Percentiles rank a stretch among this genome's conserved stretches.
Evolutionary conservation across 768 basidiomycete species (phyloP).

Genomic region (Collybia nuda): DNA sequence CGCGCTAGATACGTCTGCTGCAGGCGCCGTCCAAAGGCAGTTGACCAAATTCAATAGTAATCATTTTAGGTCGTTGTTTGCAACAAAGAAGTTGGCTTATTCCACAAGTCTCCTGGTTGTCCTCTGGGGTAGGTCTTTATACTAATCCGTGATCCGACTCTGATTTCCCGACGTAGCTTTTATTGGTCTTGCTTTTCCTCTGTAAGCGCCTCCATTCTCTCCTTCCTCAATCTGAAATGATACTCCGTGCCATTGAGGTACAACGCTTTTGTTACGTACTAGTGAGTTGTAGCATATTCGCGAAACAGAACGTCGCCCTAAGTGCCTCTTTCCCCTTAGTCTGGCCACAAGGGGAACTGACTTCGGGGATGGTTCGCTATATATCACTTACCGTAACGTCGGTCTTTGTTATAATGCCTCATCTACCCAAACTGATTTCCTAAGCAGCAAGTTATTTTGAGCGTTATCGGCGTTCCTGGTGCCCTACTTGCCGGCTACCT

Average conservation of each 20-base stretch:
- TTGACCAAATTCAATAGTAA: conserved; percentile 30
- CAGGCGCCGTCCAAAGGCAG: conserved; percentile 31
- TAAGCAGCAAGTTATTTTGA: conserved; percentile 66
- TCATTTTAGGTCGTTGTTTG: conserved; percentile 62
- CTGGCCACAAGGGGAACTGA: conserved; percentile 64
- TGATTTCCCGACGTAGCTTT: conserved; percentile 41
- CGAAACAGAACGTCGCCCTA: neutral
- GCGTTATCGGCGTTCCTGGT: conserved; percentile 67
- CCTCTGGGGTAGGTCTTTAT: conserved; percentile 38
- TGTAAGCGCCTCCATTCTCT: conserved; percentile 51
- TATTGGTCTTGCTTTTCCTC: conserved; percentile 75
- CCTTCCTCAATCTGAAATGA: conserved; percentile 9
- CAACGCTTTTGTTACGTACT: conserved; percentile 55
- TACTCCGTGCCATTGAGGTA: conserved; percentile 25
- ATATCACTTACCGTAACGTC: conserved; percentile 76
- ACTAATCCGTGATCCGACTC: neutral
- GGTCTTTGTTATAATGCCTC: conserved; percentile 7
- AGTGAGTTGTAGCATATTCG: conserved; percentile 33
- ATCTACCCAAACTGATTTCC: neutral
- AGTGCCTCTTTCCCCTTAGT: conserved; percentile 26
- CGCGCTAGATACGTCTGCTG: conserved; percentile 10
- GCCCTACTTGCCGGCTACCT: conserved; percentile 71
- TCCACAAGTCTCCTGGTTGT: conserved; percentile 64
- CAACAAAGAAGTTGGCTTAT: conserved; percentile 60
- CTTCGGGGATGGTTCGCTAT: conserved; percentile 67